A percentile compares a stretch with the other conserved stretches of the same genome.
Evolutionary conservation across 371 early-diverging fungal genomes (phyloP).

Genomic region (Ordospora pajunii): DNA sequence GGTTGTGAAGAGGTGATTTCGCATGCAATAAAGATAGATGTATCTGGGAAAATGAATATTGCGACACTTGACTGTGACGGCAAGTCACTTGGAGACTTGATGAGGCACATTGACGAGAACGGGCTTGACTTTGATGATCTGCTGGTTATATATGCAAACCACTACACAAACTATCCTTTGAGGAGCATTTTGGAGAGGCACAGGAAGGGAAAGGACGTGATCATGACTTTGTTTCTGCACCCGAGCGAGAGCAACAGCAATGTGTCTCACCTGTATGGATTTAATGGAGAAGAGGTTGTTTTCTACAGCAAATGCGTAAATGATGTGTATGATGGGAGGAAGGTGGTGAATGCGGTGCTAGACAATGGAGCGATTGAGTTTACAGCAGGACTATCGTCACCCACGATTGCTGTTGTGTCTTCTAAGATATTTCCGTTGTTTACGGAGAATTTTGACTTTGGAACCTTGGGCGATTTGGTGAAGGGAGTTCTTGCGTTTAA

Average conservation of each 20-base stretch:
- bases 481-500: slow-evolving; percentile 34
- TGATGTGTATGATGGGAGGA: slow-evolving; percentile 1
- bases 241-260: slow-evolving; percentile 23
- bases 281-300: neutral
- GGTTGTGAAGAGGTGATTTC: neutral
- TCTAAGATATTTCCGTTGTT: slow-evolving; percentile 34
- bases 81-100: slow-evolving; percentile 31
- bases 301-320: slow-evolving; percentile 29
- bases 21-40: slow-evolving; percentile 20
- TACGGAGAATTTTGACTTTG: slow-evolving; percentile 51
- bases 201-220: neutral
- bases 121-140: slow-evolving; percentile 28
- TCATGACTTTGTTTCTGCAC: slow-evolving; percentile 31
- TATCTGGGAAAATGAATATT: slow-evolving; percentile 22
- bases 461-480: slow-evolving; percentile 34
- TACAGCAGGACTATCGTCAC: neutral
- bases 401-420: slow-evolving; percentile 31
- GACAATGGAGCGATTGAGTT: slow-evolving; percentile 18
- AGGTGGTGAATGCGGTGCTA: slow-evolving; percentile 7
- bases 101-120: slow-evolving; percentile 29
- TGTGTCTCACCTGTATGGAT: slow-evolving; percentile 24
- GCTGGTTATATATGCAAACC: slow-evolving; percentile 44
- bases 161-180: slow-evolving; percentile 38
- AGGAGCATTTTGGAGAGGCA: slow-evolving; percentile 13
- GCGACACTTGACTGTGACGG: neutral